These are phyloP conservation scores for Talaromyces islandicus DNA, from an alignment of 2,329 filamentous ascomycete species.

Conservation along the genomic window DNA sequence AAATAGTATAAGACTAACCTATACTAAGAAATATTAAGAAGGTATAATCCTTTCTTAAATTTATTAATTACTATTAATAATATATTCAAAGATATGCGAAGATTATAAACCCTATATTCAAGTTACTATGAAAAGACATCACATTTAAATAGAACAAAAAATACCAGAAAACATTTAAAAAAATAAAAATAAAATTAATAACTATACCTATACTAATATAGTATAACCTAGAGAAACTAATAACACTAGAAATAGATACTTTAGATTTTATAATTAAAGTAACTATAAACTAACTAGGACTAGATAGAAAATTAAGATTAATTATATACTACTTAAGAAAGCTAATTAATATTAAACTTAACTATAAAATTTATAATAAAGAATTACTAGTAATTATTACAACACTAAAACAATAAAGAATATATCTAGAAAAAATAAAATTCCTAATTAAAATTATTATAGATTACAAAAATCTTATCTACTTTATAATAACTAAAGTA, in stretches of 20 bases:
- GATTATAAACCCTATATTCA: not conserved
- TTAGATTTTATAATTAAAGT: not conserved
- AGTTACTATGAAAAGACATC: not conserved
- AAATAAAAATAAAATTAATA: not conserved
- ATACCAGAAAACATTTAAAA: too few species aligned
- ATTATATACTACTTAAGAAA: slow-evolving; percentile 10
- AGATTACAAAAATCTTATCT: slow-evolving; percentile 6
- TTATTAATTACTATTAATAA: not conserved
- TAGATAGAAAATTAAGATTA: not conserved
- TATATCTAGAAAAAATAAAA: slow-evolving; percentile 3
- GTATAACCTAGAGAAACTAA: not conserved
- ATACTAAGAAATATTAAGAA: not conserved
- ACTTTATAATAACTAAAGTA: not conserved
- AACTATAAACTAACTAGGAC: not conserved
- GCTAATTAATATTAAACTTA: not conserved
- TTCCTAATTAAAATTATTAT: not conserved
- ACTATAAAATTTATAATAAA: slow-evolving; percentile 9
- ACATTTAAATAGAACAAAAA: not conserved
- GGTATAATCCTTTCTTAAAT: not conserved
- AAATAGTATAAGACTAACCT: not conserved
- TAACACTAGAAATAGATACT: not conserved
- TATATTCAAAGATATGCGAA: not conserved
- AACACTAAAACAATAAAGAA: slow-evolving; percentile 1
- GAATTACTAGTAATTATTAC: slow-evolving; percentile 5
- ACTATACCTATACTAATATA: not conserved